These are phyloP conservation scores for Fraxinus pennsylvanica DNA, from an alignment of 257 asterid genomes.

Conservation along the genomic window DNA sequence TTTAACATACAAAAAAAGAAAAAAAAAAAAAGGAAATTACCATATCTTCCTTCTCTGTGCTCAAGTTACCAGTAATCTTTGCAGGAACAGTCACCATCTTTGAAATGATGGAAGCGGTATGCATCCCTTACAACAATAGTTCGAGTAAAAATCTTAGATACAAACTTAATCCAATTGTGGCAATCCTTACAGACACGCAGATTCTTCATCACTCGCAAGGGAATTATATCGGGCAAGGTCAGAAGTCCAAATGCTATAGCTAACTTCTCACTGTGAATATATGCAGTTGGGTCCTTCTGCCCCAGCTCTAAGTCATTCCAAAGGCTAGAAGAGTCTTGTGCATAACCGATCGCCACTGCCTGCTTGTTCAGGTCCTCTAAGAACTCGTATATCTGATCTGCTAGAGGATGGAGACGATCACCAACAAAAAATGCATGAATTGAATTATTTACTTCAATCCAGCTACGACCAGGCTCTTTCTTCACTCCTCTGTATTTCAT, in stretches of 20 bases:
- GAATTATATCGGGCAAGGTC: constrained; percentile 49
- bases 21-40: not conserved
- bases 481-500: constrained; percentile 80
- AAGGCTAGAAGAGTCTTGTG: constrained; percentile 58
- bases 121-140: constrained; percentile 73
- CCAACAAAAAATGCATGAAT: constrained; percentile 81
- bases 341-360: constrained; percentile 57
- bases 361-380: constrained; percentile 55
- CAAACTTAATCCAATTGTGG: constrained; percentile 77
- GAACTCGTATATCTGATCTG: constrained; percentile 53
- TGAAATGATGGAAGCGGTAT: constrained; percentile 86
- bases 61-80: constrained; percentile 70
- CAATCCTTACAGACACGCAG: constrained; percentile 82
- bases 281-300: constrained; percentile 62
- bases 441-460: constrained; percentile 70
- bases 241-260: constrained; percentile 80
- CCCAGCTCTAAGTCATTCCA: constrained; percentile 71
- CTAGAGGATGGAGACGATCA: constrained; percentile 71
- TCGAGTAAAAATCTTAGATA: constrained; percentile 52
- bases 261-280: constrained; percentile 77
- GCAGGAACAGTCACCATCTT: constrained; percentile 74
- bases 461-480: constrained; percentile 92
- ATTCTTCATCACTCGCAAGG: constrained; percentile 82
- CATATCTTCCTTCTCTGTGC: constrained; percentile 16
- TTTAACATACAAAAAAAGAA: not conserved